These are phyloP conservation scores for Pythium aquatile DNA, from an alignment of 352 stramenopile genomes.

Conservation along the genomic window DNA sequence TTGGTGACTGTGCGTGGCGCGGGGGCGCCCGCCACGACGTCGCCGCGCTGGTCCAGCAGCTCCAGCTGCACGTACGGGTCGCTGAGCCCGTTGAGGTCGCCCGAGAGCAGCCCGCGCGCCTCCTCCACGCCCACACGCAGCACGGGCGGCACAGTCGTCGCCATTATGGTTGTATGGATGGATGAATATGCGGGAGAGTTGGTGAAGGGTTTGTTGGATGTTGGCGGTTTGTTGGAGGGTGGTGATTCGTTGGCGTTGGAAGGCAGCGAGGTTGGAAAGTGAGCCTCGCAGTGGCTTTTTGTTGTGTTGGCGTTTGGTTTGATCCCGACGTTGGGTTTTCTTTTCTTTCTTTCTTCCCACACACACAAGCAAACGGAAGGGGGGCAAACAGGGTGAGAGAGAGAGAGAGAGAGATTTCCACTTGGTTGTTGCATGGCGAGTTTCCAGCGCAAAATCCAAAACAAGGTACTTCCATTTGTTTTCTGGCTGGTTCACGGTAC, in stretches of 20 bases:
- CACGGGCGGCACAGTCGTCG: conserved; percentile 13
- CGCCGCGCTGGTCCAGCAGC: conserved; percentile 50
- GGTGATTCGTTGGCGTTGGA: neutral
- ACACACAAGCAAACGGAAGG: neutral
- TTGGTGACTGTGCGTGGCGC: conserved; percentile 50
- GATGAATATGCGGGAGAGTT: neutral
- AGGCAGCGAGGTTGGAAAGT: neutral
- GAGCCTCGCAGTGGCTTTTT: neutral
- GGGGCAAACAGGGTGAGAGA: neutral
- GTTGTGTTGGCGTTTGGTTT: neutral
- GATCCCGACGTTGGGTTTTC: conserved; percentile 3
- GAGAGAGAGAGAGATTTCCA: neutral
- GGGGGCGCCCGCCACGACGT: conserved; percentile 36
- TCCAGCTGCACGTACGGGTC: conserved; percentile 65
- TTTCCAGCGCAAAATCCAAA: neutral
- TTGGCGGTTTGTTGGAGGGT: no score
- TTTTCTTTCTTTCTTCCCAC: conserved; percentile 2
- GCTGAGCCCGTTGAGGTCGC: conserved; percentile 69
- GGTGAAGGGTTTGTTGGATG: neutral
- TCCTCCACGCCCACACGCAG: conserved; percentile 45
- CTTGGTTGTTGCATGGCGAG: conserved; percentile 2
- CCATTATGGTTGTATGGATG: neutral
- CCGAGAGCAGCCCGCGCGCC: conserved; percentile 57
- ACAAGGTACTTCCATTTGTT: neutral
- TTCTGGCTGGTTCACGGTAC: neutral